Base-by-base conservation (phyloP, 257 asterid genomes). In the Fraxinus pennsylvanica region DNA sequence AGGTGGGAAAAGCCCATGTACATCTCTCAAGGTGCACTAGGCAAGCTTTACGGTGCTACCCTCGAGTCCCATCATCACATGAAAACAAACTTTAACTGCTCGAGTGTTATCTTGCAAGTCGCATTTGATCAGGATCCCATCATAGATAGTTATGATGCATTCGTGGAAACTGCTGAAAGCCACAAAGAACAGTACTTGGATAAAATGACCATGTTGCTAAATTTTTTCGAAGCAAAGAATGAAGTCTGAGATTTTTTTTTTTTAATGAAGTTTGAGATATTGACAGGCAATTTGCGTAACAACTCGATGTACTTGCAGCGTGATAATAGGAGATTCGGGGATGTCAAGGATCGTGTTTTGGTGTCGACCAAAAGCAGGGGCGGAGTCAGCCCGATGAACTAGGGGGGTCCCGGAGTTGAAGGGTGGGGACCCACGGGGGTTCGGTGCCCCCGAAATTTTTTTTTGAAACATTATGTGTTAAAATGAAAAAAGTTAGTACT, bases 1-100 rank as follows among this genome's bases (percentile, higher is more conserved):
- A 81, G 99, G 78, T 89, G 90, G 90, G 97, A 91, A 63, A 91
- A 87, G 86, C 97, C 97, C 9, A 90, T 80, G 84, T 95, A 95
- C 79, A 72, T 84, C 82, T 95, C 99, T 36, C 84, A 82, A 29
- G 90, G 94, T 4, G 88, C 81, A 0, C 76, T 95, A 30, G 99
- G 99, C 70, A 92, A 93, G 83, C 97, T 95, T 32, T 90, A 93
- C 83, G 93, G 97, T 4, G 97, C 95, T 79, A 78, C 84, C 30
- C 17, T 80, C 19, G 80, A 77, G 4, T 85, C 89, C 73, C 19
- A 74, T 36, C 72, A 74, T 9, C 73, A 82, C 13, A 74, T 57
- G 32, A 84, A 82, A 78, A 78, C 89, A 4, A 68, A 73, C 79
- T 33, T 69, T 10, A 74, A 59, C 7, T 32, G 74, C 75, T 68